phyloP scores from a whole-genome alignment of 164 flowering plant species.

The grape (Vitis vinifera) region ASM3070453v1 NC_081818.1:3193501-3194000 shows the following conservation, averaged over 20 bases:
- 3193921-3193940: slow-evolving; percentile 89
- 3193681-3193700: too few species aligned
- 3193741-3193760: slow-evolving; percentile 44
- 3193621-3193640: too few species aligned
- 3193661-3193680: too few species aligned
- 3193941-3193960: not conserved
- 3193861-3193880: slow-evolving; percentile 97
- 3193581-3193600: too few species aligned
- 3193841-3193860: slow-evolving; percentile 96
- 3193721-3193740: not conserved
- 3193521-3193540: too few species aligned
- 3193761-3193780: slow-evolving; percentile 88
- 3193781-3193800: slow-evolving; percentile 83
- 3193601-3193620: too few species aligned
- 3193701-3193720: too few species aligned
- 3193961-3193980: not conserved
- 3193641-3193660: too few species aligned
- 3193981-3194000: not conserved
- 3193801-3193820: slow-evolving; percentile 97
- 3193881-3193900: slow-evolving; percentile 95
- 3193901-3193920: slow-evolving; percentile 85
- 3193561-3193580: too few species aligned
- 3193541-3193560: too few species aligned
- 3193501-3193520: too few species aligned
- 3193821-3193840: slow-evolving; percentile 84